Evolutionary conservation across 441 rosid genomes (phyloP).

Genomic region (Erodium trifolium): DNA sequence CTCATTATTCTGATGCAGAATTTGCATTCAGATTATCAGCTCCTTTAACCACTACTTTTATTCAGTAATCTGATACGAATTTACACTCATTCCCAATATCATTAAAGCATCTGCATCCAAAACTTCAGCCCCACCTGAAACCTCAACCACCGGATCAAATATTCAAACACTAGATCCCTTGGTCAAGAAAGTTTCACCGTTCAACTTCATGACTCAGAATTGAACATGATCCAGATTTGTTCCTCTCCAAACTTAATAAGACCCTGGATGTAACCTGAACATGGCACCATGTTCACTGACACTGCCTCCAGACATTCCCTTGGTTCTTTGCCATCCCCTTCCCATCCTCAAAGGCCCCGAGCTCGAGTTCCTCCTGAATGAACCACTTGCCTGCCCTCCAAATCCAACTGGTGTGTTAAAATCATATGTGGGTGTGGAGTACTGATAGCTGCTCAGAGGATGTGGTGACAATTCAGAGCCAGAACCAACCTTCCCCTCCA

Average conservation of each 20-base stretch:
- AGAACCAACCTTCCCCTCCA: conserved; percentile 16
- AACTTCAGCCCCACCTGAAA: too few species aligned
- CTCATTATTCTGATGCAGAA: neutral
- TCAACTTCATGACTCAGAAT: too few species aligned
- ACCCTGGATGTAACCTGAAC: conserved; percentile 45
- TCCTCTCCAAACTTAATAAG: conserved; percentile 14
- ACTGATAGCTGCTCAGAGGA: conserved; percentile 15
- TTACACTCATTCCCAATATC: neutral
- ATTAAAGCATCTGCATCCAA: too few species aligned
- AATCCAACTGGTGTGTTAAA: conserved; percentile 21
- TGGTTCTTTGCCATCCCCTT: conserved; percentile 46
- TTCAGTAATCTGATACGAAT: neutral
- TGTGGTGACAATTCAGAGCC: conserved; percentile 37
- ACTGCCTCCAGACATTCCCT: conserved; percentile 57
- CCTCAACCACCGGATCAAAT: too few species aligned
- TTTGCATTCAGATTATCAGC: neutral
- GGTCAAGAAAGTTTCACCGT: too few species aligned
- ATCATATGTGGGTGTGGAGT: conserved; percentile 29
- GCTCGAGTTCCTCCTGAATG: conserved; percentile 54
- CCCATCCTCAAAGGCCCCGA: conserved; percentile 62
- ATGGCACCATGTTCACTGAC: conserved; percentile 53
- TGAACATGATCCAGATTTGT: too few species aligned
- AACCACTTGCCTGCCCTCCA: conserved; percentile 32
- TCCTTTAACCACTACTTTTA: neutral
- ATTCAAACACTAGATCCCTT: too few species aligned